These are phyloP conservation scores for Amylostereum areolatum DNA, from an alignment of 1,284 basidiomycete species.

Conservation along the genomic window DNA sequence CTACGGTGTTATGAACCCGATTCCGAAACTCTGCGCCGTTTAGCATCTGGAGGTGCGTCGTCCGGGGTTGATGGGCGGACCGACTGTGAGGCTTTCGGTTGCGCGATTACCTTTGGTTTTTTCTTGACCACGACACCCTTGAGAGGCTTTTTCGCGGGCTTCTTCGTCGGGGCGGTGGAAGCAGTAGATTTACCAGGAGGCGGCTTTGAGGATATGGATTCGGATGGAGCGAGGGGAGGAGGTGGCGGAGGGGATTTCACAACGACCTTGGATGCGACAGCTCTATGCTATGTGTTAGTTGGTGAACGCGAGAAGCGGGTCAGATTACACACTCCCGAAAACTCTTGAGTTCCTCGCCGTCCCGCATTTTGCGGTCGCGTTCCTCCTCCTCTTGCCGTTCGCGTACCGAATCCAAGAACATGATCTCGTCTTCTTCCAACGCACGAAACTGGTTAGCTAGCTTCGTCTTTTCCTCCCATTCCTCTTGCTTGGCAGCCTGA, in stretches of 20 bases:
- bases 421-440: conserved; percentile 84
- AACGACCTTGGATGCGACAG: conserved; percentile 65
- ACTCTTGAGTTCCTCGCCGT: conserved; percentile 74
- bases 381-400: conserved; percentile 75
- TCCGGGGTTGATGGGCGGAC: conserved; percentile 12
- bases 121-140: conserved; percentile 80
- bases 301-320: conserved; percentile 1
- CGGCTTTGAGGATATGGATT: conserved; percentile 14
- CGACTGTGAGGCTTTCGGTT: conserved; percentile 11
- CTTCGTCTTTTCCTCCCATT: conserved; percentile 92
- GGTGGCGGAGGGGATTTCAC: conserved; percentile 41
- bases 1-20: conserved; percentile 22
- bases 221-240: conserved; percentile 14
- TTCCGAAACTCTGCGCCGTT: conserved; percentile 47
- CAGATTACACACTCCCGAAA: conserved; percentile 64
- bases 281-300: conserved; percentile 36
- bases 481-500: conserved; percentile 84
- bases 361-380: conserved; percentile 62
- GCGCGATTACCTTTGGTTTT: conserved; percentile 40
- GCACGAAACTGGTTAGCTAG: conserved; percentile 91
- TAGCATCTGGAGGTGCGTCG: conserved; percentile 33
- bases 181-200: conserved; percentile 16
- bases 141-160: conserved; percentile 54
- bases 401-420: conserved; percentile 80
- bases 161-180: conserved; percentile 30